Conservation (phyloP, 2,329 filamentous ascomycete species). For the Epichloe coenophiala region DNA sequence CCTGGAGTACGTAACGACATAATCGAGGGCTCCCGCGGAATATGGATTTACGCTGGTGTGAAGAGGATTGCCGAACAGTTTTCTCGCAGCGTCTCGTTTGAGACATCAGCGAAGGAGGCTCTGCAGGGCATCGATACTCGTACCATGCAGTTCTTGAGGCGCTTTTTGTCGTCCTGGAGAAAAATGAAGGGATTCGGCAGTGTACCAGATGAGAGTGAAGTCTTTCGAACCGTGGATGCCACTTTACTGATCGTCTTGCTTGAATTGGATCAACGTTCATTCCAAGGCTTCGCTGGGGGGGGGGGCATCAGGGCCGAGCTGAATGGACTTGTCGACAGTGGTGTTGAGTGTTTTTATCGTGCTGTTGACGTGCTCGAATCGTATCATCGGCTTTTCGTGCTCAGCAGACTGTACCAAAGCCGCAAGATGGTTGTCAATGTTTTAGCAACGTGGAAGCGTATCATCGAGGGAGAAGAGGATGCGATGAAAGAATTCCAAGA, state of each 20-base stretch:
- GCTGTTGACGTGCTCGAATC: slow-evolving; percentile 70
- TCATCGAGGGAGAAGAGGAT: slow-evolving; percentile 75
- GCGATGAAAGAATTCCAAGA: slow-evolving; percentile 66
- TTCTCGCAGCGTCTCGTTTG: slow-evolving; percentile 29
- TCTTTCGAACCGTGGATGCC: slow-evolving; percentile 84
- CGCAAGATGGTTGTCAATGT: slow-evolving; percentile 76
- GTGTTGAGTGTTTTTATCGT: slow-evolving; percentile 83
- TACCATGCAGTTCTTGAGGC: slow-evolving; percentile 62
- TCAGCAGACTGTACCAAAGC: slow-evolving; percentile 91
- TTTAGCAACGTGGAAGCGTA: slow-evolving; percentile 76
- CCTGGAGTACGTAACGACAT: slow-evolving; percentile 70
- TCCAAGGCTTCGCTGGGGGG: slow-evolving; percentile 47
- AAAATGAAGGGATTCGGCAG: slow-evolving; percentile 93
- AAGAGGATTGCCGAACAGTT: slow-evolving; percentile 55
- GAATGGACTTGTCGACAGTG: slow-evolving; percentile 76
- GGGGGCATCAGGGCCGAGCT: slow-evolving; percentile 63
- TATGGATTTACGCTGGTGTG: slow-evolving; percentile 85
- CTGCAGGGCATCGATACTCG: slow-evolving; percentile 30
- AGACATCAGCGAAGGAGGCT: slow-evolving; percentile 21
- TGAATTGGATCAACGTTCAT: slow-evolving; percentile 58
- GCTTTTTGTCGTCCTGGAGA: slow-evolving; percentile 78
- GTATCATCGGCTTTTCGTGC: slow-evolving; percentile 71
- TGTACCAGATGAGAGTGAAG: slow-evolving; percentile 73
- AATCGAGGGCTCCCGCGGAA: slow-evolving; percentile 64
- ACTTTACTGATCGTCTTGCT: slow-evolving; percentile 71